Base-by-base conservation (phyloP, 768 basidiomycete species). In the Trichaptum fuscoviolaceum region DNA sequence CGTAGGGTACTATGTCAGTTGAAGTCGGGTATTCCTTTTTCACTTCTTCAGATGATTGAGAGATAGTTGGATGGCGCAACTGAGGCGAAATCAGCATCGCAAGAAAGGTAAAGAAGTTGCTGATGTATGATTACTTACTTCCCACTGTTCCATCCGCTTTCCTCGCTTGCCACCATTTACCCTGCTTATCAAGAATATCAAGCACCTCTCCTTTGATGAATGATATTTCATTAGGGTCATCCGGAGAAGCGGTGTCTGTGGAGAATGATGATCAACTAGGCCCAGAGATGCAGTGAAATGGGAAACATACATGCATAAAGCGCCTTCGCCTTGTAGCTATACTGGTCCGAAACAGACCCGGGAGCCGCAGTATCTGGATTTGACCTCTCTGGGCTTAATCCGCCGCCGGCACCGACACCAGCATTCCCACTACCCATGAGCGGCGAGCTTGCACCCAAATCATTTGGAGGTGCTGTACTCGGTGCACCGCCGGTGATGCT, bases 191-290 rank as follows among this genome's bases (percentile, higher is more conserved):
- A 66, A 95, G 76, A 65, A 99, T 91, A 69, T 97, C 95, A 69
- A 99, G 85, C 57, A 94, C 81, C 73, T 98, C 96, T 64, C 95
- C 94, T 76, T 98, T 98, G 63, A 79, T 73, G 77, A 99, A 98
- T 62, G 93, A 92, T 57, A 99, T 91, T 78, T 99, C 97, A 73
- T 93, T 97, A 15, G 96, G 93, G 76, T 99, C 97, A 66, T 98
- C 96, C 30, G 91, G 81, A 1, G 92, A 93, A n/a, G 95, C 96
- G 62, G 85, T 86, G 80, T 99, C 96, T 99, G 77, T 30, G 57
- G 52, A 69, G 70, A 62, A 20, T 52, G 64, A 69, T 78, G 27
- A 24, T 62, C 66, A 58, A 67, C 68, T 65, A 52, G 64, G 64
- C 64, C 70, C 35, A 62, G 58, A 15, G 20, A 61, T 63, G 25